Base-by-base conservation (phyloP, 495 filamentous ascomycete species). In the Penicillium macrosclerotiorum region DNA sequence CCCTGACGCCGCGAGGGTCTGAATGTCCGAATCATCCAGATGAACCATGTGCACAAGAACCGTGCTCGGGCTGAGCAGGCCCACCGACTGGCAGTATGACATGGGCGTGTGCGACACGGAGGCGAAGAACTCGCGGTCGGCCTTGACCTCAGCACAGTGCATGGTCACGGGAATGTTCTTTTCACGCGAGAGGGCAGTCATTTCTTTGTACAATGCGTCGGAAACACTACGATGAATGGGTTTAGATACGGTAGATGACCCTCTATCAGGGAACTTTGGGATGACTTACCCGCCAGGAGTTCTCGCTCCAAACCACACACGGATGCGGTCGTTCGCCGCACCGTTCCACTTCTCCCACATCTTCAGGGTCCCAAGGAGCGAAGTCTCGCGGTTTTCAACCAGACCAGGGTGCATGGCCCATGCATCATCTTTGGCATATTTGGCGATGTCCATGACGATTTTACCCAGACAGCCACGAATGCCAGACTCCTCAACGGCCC, bases 331-430 rank as follows among this genome's bases (percentile, higher is more conserved):
- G 47, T 75, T 59, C 30, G 69, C 59, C 30, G 63, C 52, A 19
- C 73, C 69, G 62, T 74, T 59, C 72, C 72, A 77, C 33, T 69
- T 74, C 60, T 73, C 65, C 58, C 65, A 67, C 69, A 71, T 73
- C 16, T 60, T 57, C 13, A 77, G 13, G 2, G 67, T 68, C 0
- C 71, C 72, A 7, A 63, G 32, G 2, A 77, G 59, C 0, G 69
- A 74, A n/a, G 57, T 72, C 42, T 73, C 68, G 2, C 64, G 62
- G 23, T 73, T 46, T 33, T 76, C 72, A 3, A 75, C 62, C 0
- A 76, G 52, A 6, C 73, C 73, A 0, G 72, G 70, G 54, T 76
- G 69, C 72, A 75, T 75, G 4, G 71, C 69, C 72, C 72, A 75
- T 3, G 67, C 66, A 17, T 71, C 58, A 32, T 75, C 71, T 47